Base-by-base conservation (phyloP, 1,139 yeast species). In the Arxiozyma bovina region DNA sequence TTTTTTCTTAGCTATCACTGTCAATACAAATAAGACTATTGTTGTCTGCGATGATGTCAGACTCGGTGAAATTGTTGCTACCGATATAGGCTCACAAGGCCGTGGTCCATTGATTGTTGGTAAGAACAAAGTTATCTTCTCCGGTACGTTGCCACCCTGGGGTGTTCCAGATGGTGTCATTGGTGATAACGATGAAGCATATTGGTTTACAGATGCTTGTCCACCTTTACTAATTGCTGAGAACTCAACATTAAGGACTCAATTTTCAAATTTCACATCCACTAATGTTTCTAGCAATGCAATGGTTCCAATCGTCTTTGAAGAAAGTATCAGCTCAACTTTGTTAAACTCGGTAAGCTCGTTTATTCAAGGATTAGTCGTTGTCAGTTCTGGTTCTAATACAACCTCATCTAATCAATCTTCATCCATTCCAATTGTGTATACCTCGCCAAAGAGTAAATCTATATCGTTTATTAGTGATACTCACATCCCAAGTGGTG, bases 71-170 rank as follows among this genome's bases (percentile, higher is more conserved):
- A 45, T 54, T 38, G 64, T 66, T 22, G 69, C 69, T 18, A 58
- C 54, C 42, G 59, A 62, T 46, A 50, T 61, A 18, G 48, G 50
- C 17, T 45, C 66, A 0, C 48, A 47, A n/a, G 62, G 59, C 21
- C 65, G 70, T 54, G 70, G 69, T 43, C 60, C 65, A 20, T 51
- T 67, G 48, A 54, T 64, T 42, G 64, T 64, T 40, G 58, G 55
- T 42, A 54, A 54, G 46, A 57, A 53, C 43, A 60, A 60, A 12
- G 53, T 61, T 22, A 62, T 68, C 40, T 68, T 61, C 56, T 57
- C 69, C 17, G 70, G 69, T 47, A 56, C 61, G 23, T 56, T 65
- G 27, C 61, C 66, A 27, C 65, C 68, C 38, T 53, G 52, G 21
- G 57, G 61, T 21, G 58, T 61, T n/a, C 66, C 67, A 12, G 57